A percentile compares a stretch with the other conserved stretches of the same genome.
These are phyloP conservation scores for Phytopythium ostracodes DNA, from an alignment of 352 stramenopile species.

Conservation along the genomic window DNA sequence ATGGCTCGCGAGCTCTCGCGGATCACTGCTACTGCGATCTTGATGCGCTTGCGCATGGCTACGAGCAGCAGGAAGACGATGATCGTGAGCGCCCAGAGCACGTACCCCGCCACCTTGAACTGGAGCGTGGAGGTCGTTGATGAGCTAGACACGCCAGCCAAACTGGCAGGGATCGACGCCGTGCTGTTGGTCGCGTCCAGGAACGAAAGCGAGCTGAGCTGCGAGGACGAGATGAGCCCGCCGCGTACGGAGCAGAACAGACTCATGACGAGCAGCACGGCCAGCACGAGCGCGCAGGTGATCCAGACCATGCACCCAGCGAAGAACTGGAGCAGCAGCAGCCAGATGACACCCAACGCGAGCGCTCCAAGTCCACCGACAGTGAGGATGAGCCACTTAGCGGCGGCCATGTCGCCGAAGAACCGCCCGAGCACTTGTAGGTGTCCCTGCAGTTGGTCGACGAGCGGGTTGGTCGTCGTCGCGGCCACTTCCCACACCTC, in stretches of 20 bases:
- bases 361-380: constrained; percentile 50
- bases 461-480: constrained; percentile 53
- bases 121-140: constrained; percentile 33
- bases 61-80: constrained; percentile 56
- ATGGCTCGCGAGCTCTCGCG: constrained; percentile 64
- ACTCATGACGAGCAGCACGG: constrained; percentile 61
- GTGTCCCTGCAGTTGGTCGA: constrained; percentile 65
- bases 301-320: constrained; percentile 76
- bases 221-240: constrained; percentile 46
- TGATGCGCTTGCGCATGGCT: constrained; percentile 62
- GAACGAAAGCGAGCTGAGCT: constrained; percentile 36
- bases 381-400: constrained; percentile 50
- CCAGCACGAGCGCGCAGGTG: constrained; percentile 60
- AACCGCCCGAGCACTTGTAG: constrained; percentile 59
- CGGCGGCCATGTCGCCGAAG: constrained; percentile 68
- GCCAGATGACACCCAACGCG: constrained; percentile 59
- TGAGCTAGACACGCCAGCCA: not conserved
- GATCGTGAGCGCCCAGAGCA: constrained; percentile 46
- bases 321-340: constrained; percentile 77
- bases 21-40: constrained; percentile 69
- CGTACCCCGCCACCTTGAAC: constrained; percentile 65
- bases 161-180: not conserved
- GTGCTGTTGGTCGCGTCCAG: constrained; percentile 33
- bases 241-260: constrained; percentile 72
- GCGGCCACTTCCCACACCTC: constrained; percentile 50